Percentiles rank a stretch among this genome's conserved stretches.
phyloP scores from a whole-genome alignment of 805 yeast species.

The Metschnikowia peoriensis region DNA sequence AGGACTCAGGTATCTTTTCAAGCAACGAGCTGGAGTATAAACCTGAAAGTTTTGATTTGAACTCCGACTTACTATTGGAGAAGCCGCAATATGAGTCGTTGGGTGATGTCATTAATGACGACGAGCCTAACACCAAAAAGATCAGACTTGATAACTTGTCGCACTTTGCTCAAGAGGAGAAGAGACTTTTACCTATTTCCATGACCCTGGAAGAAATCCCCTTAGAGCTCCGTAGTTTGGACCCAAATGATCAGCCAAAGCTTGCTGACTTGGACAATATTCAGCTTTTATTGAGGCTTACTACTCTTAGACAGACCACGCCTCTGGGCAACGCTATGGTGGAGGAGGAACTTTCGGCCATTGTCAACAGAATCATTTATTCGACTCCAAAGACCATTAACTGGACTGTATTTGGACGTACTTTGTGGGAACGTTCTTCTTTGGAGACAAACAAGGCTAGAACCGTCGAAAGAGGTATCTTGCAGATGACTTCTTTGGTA shows the following conservation, averaged over 20 bases:
- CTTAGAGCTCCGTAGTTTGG: slow-evolving; percentile 46
- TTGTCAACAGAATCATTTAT: slow-evolving; percentile 68
- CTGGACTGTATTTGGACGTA: slow-evolving; percentile 77
- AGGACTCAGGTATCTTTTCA: slow-evolving; percentile 24
- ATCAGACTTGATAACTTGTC: slow-evolving; percentile 40
- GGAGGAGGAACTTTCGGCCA: slow-evolving; percentile 79
- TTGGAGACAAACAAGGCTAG: slow-evolving; percentile 77
- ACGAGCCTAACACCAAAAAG: slow-evolving; percentile 34
- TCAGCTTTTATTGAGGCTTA: slow-evolving; percentile 69
- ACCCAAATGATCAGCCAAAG: slow-evolving; percentile 81
- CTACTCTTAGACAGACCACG: slow-evolving; percentile 61
- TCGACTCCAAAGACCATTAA: slow-evolving; percentile 45
- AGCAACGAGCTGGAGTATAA: slow-evolving; percentile 19
- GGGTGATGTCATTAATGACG: slow-evolving; percentile 36
- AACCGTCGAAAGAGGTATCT: slow-evolving; percentile 89
- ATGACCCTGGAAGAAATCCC: slow-evolving; percentile 65
- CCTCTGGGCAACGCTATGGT: slow-evolving; percentile 71
- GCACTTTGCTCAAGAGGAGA: slow-evolving; percentile 20
- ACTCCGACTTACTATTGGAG: slow-evolving; percentile 78
- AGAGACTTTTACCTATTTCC: slow-evolving; percentile 58
- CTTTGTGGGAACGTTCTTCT: slow-evolving; percentile 86
- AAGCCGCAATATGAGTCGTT: slow-evolving; percentile 66
- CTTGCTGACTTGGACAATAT: slow-evolving; percentile 67
- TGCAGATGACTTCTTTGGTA: slow-evolving; percentile 88
- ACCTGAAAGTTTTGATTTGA: slow-evolving; percentile 60